phyloP scores from a whole-genome alignment of 768 basidiomycete genomes.

The Myochromella boudieri region DNA sequence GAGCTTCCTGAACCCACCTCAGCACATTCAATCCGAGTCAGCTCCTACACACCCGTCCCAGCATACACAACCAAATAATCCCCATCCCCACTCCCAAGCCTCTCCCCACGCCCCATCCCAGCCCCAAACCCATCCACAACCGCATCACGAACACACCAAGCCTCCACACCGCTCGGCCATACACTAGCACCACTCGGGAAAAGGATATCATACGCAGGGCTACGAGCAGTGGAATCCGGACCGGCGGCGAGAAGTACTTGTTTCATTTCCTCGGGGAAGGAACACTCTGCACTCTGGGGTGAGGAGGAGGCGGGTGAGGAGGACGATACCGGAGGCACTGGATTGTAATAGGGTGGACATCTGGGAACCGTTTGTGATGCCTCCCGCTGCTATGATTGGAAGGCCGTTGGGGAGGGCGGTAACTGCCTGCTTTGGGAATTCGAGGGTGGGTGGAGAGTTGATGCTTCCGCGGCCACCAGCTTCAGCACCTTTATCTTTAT shows the following conservation, averaged over 20 bases:
- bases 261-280: slow-evolving; percentile 38
- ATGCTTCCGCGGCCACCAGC: slow-evolving; percentile 48
- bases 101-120: slow-evolving; percentile 28
- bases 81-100: slow-evolving; percentile 14
- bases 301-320: slow-evolving; percentile 50
- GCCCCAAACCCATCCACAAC: slow-evolving; percentile 13
- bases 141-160: slow-evolving; percentile 1
- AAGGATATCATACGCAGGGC: slow-evolving; percentile 38
- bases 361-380: slow-evolving; percentile 43
- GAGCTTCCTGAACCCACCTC: background rate
- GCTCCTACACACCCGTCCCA: background rate
- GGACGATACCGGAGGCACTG: slow-evolving; percentile 44
- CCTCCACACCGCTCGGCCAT: slow-evolving; percentile 9
- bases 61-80: slow-evolving; percentile 1
- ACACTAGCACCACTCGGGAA: background rate
- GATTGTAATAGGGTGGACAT: slow-evolving; percentile 39
- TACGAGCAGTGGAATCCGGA: slow-evolving; percentile 33
- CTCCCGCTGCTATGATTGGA: slow-evolving; percentile 48
- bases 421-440: slow-evolving; percentile 35
- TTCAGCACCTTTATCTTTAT: slow-evolving; percentile 50
- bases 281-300: slow-evolving; percentile 46
- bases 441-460: slow-evolving; percentile 35
- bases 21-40: background rate
- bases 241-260: slow-evolving; percentile 32
- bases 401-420: slow-evolving; percentile 28